Percentiles rank a stretch among this genome's conserved stretches.
Conservation (phyloP, 1,284 basidiomycete species). For the Flammula alnicola region DNA sequence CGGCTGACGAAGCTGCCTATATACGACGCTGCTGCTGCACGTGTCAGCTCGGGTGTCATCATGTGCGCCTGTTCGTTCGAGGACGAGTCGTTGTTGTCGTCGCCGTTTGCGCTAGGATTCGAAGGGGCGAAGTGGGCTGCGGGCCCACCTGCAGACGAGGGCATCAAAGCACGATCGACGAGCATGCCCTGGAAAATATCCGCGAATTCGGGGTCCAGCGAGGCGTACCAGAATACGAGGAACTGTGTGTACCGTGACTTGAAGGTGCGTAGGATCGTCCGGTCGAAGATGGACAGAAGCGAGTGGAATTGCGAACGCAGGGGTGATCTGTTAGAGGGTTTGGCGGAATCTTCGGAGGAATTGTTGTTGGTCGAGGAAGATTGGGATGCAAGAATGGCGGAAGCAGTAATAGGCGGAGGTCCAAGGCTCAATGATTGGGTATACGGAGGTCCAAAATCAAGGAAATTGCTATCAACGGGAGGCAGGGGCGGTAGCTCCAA, state of each 20-base stretch:
- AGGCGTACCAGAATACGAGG: constrained; percentile 94
- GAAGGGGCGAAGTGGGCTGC: constrained; percentile 43
- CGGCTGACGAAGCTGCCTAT: constrained; percentile 93
- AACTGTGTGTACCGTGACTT: constrained; percentile 98
- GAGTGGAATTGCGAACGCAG: constrained; percentile 78
- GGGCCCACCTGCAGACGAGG: constrained; percentile 15
- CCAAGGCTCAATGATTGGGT: constrained; percentile 15
- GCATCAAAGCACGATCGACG: constrained; percentile 84
- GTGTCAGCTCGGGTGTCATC: constrained; percentile 68
- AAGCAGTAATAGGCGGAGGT: constrained; percentile 12
- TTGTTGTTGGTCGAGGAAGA: constrained; percentile 1
- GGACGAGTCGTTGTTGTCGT: constrained; percentile 17
- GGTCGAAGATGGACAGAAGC: constrained; percentile 91
- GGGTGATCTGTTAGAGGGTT: constrained; percentile 33
- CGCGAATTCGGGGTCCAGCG: constrained; percentile 86
- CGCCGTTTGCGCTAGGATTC: constrained; percentile 25
- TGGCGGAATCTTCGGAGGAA: constrained; percentile 13
- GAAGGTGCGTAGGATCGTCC: constrained; percentile 92
- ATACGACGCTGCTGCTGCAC: constrained; percentile 90
- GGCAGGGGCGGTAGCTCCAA: constrained; percentile 44
- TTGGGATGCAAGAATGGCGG: not conserved
- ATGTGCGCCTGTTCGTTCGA: constrained; percentile 23
- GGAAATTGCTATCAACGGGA: constrained; percentile 29
- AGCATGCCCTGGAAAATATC: constrained; percentile 95
- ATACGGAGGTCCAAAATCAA: constrained; percentile 17